phyloP scores from a whole-genome alignment of 2,329 filamentous ascomycete genomes.

The Geosmithia morbida region DNA sequence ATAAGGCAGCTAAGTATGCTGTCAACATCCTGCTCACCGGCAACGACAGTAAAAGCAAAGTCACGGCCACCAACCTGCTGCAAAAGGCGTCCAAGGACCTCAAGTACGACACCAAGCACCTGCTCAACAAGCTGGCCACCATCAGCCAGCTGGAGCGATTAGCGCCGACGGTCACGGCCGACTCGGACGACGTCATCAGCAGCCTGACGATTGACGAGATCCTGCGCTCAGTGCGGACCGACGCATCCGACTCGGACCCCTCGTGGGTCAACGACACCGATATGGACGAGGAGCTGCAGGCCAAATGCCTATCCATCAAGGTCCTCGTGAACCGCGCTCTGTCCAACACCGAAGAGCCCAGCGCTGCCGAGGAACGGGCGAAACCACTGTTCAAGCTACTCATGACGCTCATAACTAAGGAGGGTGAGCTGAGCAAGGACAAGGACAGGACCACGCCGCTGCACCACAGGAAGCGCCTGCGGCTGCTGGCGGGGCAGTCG shows the following conservation, averaged over 20 bases:
- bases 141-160: slow-evolving; percentile 65
- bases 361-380: slow-evolving; percentile 40
- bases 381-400: slow-evolving; percentile 65
- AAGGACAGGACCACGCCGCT: slow-evolving; percentile 40
- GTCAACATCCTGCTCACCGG: slow-evolving; percentile 77
- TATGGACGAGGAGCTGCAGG: slow-evolving; percentile 66
- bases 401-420: slow-evolving; percentile 56
- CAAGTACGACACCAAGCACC: slow-evolving; percentile 57
- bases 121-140: slow-evolving; percentile 59
- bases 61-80: slow-evolving; percentile 74
- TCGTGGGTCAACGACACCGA: slow-evolving; percentile 54
- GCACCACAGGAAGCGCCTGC: slow-evolving; percentile 66
- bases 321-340: slow-evolving; percentile 77
- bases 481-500: slow-evolving; percentile 67
- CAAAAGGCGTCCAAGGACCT: slow-evolving; percentile 62
- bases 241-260: slow-evolving; percentile 39
- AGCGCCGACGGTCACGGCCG: slow-evolving; percentile 56
- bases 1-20: slow-evolving; percentile 82
- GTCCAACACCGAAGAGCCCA: slow-evolving; percentile 34
- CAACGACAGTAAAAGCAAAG: slow-evolving; percentile 56
- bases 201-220: slow-evolving; percentile 65
- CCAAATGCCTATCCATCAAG: slow-evolving; percentile 73
- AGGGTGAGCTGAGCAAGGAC: slow-evolving; percentile 50
- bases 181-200: slow-evolving; percentile 62
- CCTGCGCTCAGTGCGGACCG: slow-evolving; percentile 52